A percentile compares a stretch with the other conserved stretches of the same genome.
These are phyloP conservation scores for Saussurea involucrata DNA, from an alignment of 129 eudicot species.

Conservation along the genomic window DNA sequence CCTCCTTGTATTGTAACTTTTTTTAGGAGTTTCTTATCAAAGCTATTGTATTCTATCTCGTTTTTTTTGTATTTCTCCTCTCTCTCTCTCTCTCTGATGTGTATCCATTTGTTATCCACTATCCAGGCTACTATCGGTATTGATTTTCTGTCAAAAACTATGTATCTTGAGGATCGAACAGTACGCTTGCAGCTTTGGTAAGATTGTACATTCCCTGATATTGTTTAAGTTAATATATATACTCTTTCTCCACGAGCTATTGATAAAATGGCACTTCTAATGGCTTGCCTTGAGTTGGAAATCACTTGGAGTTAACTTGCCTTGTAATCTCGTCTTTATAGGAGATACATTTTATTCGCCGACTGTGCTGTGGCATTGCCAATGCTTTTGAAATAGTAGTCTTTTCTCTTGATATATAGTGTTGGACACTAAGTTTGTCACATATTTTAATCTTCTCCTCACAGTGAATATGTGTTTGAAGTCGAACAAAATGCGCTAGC, in stretches of 20 bases:
- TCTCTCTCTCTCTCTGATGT: background rate
- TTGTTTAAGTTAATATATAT: background rate
- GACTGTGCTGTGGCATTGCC: background rate
- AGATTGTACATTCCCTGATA: conserved; percentile 8
- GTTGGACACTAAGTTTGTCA: background rate
- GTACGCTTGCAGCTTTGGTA: conserved; percentile 86
- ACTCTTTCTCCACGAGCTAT: background rate
- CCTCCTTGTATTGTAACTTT: background rate
- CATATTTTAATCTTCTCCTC: background rate
- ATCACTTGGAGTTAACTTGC: background rate
- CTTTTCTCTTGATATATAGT: background rate
- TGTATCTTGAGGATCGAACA: conserved; percentile 93
- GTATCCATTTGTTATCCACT: conserved; percentile 1
- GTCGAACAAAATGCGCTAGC: background rate
- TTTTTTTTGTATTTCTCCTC: background rate
- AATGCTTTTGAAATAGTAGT: background rate
- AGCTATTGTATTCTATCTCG: background rate
- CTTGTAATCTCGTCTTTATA: background rate
- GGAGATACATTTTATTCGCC: background rate
- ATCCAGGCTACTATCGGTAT: conserved; percentile 84
- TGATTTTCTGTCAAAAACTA: conserved; percentile 78
- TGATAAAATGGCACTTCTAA: background rate
- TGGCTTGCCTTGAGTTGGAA: background rate
- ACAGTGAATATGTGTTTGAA: background rate
- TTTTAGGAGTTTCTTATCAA: background rate